phyloP scores from a whole-genome alignment of 306 rosid genomes.

The Castanea mollissima region DNA sequence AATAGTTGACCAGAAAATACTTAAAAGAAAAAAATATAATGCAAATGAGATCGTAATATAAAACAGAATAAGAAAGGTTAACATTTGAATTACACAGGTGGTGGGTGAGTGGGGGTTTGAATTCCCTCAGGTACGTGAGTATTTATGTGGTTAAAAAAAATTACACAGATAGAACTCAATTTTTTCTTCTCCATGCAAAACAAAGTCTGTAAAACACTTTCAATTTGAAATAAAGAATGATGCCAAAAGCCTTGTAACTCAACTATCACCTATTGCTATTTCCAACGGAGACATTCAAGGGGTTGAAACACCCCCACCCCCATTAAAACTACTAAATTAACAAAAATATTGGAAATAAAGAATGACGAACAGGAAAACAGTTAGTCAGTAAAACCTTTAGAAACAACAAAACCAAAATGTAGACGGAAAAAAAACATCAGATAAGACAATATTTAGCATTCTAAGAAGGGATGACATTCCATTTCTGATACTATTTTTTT shows the following conservation, averaged over 20 bases:
- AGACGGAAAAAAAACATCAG: neutral
- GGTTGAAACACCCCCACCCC: too few species aligned
- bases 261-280: too few species aligned
- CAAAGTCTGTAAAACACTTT: neutral
- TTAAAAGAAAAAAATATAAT: neutral
- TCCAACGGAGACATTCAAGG: too few species aligned
- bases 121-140: too few species aligned
- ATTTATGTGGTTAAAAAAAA: neutral
- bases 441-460: too few species aligned
- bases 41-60: neutral
- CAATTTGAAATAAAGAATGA: neutral
- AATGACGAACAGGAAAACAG: too few species aligned
- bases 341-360: neutral
- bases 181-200: neutral
- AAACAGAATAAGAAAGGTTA: neutral
- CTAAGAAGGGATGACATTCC: too few species aligned
- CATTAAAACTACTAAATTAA: too few species aligned
- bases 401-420: neutral
- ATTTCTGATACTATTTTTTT: too few species aligned
- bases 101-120: too few species aligned
- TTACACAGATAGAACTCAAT: neutral
- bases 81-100: neutral
- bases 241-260: too few species aligned
- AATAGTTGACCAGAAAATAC: neutral
- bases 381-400: neutral